These are phyloP conservation scores for Turnera subulata DNA, from an alignment of 345 rosid species.

Conservation along the genomic window DNA sequence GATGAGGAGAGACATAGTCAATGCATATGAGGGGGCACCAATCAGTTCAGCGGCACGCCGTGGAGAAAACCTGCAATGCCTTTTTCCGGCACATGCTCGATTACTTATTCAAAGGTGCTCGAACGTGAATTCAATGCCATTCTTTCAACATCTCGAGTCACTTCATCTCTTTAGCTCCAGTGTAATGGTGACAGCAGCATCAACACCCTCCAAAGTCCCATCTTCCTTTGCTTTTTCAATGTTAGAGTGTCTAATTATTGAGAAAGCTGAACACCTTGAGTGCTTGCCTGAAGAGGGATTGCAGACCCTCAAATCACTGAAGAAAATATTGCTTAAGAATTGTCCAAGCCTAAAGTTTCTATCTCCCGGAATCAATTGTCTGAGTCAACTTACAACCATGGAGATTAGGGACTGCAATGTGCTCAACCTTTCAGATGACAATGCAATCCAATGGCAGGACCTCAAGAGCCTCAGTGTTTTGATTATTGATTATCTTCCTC, in stretches of 20 bases:
- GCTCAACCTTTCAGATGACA: constrained; percentile 7
- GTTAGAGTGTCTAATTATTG: constrained; percentile 2
- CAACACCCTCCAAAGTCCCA: neutral
- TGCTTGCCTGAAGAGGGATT: constrained; percentile 8
- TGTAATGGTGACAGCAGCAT: constrained; percentile 4
- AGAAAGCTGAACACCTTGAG: constrained; percentile 6
- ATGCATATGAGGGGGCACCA: neutral
- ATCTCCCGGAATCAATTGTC: constrained; percentile 13
- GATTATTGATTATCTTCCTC: constrained; percentile 12
- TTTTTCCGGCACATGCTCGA: neutral
- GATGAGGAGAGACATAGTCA: neutral
- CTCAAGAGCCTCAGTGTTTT: constrained; percentile 1
- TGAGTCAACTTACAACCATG: constrained; percentile 7
- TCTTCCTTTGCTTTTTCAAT: constrained; percentile 6
- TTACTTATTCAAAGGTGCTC: constrained; percentile 13
- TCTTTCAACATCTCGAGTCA: constrained; percentile 11
- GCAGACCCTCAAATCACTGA: constrained; percentile 9
- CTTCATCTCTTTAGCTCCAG: constrained; percentile 8
- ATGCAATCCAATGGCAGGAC: constrained; percentile 2
- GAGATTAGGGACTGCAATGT: constrained; percentile 6
- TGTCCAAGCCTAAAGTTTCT: constrained; percentile 7
- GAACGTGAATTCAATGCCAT: neutral
- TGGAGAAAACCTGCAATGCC: neutral
- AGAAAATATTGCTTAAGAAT: constrained; percentile 1
- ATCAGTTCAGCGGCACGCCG: no score